These are phyloP conservation scores for Gastrolobium villosum DNA, from an alignment of 306 rosid genomes.

Conservation along the genomic window DNA sequence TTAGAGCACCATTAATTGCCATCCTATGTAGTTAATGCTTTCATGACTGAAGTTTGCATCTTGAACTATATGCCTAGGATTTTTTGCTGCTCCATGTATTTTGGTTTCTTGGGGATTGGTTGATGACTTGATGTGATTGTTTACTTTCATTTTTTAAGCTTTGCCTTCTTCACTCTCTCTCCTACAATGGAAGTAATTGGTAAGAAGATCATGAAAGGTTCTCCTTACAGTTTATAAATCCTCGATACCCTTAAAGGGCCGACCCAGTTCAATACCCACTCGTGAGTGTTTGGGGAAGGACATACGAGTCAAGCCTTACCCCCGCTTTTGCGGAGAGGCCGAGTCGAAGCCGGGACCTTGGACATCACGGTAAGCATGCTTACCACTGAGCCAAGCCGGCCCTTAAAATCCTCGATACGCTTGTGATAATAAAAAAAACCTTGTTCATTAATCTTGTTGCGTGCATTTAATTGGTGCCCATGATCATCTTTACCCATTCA, in stretches of 20 bases:
- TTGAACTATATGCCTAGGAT: not conserved
- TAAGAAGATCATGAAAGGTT: conserved; percentile 10
- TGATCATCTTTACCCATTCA: not conserved
- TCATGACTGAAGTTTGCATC: not conserved
- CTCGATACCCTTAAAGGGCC: no score
- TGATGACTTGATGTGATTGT: not conserved
- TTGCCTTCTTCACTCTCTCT: not conserved
- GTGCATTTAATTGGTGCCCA: not conserved
- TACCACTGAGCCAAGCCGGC: no score
- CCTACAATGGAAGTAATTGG: conserved; percentile 6
- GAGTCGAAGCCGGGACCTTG: no score
- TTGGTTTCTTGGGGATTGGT: conserved; percentile 8
- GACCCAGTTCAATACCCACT: no score
- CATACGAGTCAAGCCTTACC: no score
- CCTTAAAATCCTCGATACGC: not conserved
- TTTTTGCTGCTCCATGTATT: conserved; percentile 19
- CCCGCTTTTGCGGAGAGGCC: no score
- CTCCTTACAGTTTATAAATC: not conserved
- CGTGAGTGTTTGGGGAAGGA: no score
- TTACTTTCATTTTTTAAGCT: not conserved
- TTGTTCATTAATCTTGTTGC: conserved; percentile 17
- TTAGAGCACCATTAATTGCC: conserved; percentile 3
- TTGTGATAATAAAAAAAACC: not conserved
- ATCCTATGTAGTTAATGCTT: not conserved
- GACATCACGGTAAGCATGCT: no score